A percentile compares a stretch with the other conserved stretches of the same genome.
phyloP scores from a whole-genome alignment of 2,329 filamentous ascomycete species.

The Coniochaeta pulveracea region DNA sequence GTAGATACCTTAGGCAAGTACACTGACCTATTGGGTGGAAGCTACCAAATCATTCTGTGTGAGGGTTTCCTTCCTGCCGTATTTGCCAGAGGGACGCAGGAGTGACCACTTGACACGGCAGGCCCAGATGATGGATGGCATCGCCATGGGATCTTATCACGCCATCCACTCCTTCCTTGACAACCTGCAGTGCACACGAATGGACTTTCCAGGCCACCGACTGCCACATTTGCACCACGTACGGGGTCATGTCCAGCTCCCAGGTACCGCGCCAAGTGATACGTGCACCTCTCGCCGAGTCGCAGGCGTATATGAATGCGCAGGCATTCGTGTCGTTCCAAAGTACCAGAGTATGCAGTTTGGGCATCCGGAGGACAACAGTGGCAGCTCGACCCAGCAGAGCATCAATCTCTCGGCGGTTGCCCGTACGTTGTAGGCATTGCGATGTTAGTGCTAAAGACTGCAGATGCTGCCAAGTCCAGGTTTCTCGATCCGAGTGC shows the following conservation, averaged over 20 bases:
- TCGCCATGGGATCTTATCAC: slow-evolving; percentile 17
- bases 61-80: slow-evolving; percentile 14
- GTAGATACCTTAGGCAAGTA: too few relatives aligned
- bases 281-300: slow-evolving; percentile 11
- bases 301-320: slow-evolving; percentile 19
- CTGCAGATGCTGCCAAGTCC: slow-evolving; percentile 17
- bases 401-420: slow-evolving; percentile 9
- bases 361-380: slow-evolving; percentile 17
- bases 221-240: slow-evolving; percentile 15
- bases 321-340: slow-evolving; percentile 21
- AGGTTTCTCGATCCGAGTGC: too few relatives aligned
- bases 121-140: slow-evolving; percentile 17
- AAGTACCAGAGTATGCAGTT: slow-evolving; percentile 19
- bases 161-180: slow-evolving; percentile 13
- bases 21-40: too few relatives aligned
- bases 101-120: slow-evolving; percentile 19
- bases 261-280: slow-evolving; percentile 23
- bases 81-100: slow-evolving; percentile 22
- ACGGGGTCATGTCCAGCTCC: slow-evolving; percentile 14
- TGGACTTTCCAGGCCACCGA: slow-evolving; percentile 10
- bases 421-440: slow-evolving; percentile 11
- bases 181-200: slow-evolving; percentile 10
- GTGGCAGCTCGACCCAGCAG: slow-evolving; percentile 15
- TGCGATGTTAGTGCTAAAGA: slow-evolving; percentile 22
- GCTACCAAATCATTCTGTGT: too few relatives aligned